phyloP scores from a whole-genome alignment of 805 yeast species.

The Starmerella kuoi region DNA sequence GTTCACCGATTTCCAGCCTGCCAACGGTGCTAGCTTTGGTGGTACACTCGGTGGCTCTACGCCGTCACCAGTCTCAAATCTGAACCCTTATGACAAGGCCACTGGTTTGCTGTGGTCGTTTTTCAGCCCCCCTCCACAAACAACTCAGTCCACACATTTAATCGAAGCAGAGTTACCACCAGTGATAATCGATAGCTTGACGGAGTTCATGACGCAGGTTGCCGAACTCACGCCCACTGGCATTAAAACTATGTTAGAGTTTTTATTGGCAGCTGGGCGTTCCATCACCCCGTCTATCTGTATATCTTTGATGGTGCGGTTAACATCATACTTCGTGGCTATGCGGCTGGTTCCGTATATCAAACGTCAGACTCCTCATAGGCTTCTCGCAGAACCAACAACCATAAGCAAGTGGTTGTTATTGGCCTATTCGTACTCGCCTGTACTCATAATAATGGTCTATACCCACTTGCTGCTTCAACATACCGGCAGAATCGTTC shows the following conservation, averaged over 20 bases:
- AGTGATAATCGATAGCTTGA: conserved; percentile 29
- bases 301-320: conserved; percentile 70
- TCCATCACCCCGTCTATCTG: conserved; percentile 73
- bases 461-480: conserved; percentile 89
- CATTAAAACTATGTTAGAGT: conserved; percentile 32
- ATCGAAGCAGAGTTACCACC: conserved; percentile 30
- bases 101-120: conserved; percentile 6
- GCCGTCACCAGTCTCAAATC: background rate
- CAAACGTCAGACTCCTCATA: conserved; percentile 15
- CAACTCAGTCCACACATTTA: background rate
- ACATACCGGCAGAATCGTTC: conserved; percentile 33
- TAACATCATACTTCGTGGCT: conserved; percentile 77
- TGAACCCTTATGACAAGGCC: background rate
- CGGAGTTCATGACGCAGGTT: conserved; percentile 28
- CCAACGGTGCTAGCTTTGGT: background rate
- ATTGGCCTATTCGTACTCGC: conserved; percentile 75
- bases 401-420: conserved; percentile 18
- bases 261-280: conserved; percentile 38
- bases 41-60: background rate
- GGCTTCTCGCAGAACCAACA: conserved; percentile 8
- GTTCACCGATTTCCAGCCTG: conserved; percentile 64
- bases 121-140: background rate
- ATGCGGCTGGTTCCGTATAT: conserved; percentile 83
- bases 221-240: conserved; percentile 33
- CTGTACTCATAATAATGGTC: conserved; percentile 87